A percentile compares a stretch with the other conserved stretches of the same genome.
Evolutionary conservation across 1,139 yeast species (phyloP).

Genomic region (Yamadazyma epiphylla): DNA sequence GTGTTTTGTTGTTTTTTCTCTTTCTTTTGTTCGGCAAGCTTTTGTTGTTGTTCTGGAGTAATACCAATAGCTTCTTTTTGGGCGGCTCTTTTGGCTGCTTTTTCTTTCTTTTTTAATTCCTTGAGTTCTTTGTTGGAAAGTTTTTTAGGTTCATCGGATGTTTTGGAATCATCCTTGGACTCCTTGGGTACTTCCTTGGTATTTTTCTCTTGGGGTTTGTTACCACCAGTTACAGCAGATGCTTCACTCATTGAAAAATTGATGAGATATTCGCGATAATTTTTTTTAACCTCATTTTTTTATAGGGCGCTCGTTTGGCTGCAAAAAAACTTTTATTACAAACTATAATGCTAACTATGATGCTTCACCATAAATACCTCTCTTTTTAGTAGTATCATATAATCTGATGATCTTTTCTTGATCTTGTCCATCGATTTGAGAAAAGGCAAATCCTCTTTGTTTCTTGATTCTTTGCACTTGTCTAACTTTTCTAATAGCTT

Average conservation of each 20-base stretch:
- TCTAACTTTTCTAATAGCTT: slow-evolving; percentile 93
- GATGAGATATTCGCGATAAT: not conserved
- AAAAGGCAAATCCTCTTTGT: slow-evolving; percentile 97
- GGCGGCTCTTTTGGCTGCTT: slow-evolving; percentile 82
- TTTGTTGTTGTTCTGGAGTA: slow-evolving; percentile 39
- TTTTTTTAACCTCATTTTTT: too few species aligned
- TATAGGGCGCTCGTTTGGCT: slow-evolving; percentile 1
- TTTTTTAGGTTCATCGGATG: slow-evolving; percentile 12
- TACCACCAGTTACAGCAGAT: slow-evolving; percentile 5
- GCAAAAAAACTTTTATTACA: not conserved
- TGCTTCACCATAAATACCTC: slow-evolving; percentile 51
- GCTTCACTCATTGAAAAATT: slow-evolving; percentile 4
- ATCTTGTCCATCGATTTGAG: slow-evolving; percentile 91
- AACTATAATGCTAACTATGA: slow-evolving; percentile 6
- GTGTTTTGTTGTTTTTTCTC: slow-evolving; percentile 38
- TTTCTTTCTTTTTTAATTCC: slow-evolving; percentile 82
- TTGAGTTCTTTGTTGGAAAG: slow-evolving; percentile 80
- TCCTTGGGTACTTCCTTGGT: slow-evolving; percentile 5
- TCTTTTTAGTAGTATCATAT: slow-evolving; percentile 82
- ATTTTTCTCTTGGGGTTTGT: slow-evolving; percentile 1
- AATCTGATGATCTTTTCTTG: slow-evolving; percentile 89
- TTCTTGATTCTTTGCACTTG: slow-evolving; percentile 98
- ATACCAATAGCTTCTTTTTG: slow-evolving; percentile 56
- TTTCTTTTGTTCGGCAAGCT: slow-evolving; percentile 37
- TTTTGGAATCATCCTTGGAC: slow-evolving; percentile 3